Conservation (phyloP, 495 filamentous ascomycete genomes). For the Aspergillus nidulans region DNA sequence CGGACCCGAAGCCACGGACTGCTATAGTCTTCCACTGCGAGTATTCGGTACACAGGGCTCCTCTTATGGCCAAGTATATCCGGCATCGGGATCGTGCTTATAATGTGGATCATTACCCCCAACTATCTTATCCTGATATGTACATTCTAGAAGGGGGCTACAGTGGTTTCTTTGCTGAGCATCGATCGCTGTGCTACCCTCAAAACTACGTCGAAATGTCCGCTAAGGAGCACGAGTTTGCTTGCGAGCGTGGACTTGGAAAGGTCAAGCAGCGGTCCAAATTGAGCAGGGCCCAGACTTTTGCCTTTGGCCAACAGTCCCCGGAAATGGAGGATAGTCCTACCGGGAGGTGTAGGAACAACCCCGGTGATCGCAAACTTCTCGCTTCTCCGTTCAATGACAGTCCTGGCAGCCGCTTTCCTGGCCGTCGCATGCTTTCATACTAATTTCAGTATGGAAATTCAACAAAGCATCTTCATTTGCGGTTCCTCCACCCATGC, state of each 20-base stretch:
- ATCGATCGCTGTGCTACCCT: constrained; percentile 77
- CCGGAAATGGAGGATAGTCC: constrained; percentile 74
- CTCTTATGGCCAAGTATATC: constrained; percentile 78
- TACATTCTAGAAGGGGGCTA: constrained; percentile 98
- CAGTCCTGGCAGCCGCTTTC: constrained; percentile 51
- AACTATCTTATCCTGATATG: constrained; percentile 86
- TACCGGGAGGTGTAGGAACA: constrained; percentile 57
- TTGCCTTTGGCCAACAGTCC: constrained; percentile 75
- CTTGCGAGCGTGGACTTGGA: constrained; percentile 90
- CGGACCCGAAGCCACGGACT: constrained; percentile 60
- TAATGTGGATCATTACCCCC: constrained; percentile 80
- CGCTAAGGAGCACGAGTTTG: constrained; percentile 78
- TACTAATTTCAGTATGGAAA: constrained; percentile 41
- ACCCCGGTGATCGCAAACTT: constrained; percentile 29
- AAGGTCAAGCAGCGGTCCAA: constrained; percentile 80
- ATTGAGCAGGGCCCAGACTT: constrained; percentile 84
- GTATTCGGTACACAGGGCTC: constrained; percentile 95
- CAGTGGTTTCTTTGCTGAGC: constrained; percentile 78
- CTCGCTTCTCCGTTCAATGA: constrained; percentile 50
- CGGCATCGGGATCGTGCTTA: constrained; percentile 77
- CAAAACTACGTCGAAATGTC: constrained; percentile 97
- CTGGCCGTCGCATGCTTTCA: constrained; percentile 67
- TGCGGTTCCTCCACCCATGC: not conserved
- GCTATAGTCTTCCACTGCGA: constrained; percentile 95
- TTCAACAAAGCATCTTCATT: not conserved